phyloP scores from a whole-genome alignment of 371 early-diverging fungal species.

The Choanephora cucurbitarum region DNA sequence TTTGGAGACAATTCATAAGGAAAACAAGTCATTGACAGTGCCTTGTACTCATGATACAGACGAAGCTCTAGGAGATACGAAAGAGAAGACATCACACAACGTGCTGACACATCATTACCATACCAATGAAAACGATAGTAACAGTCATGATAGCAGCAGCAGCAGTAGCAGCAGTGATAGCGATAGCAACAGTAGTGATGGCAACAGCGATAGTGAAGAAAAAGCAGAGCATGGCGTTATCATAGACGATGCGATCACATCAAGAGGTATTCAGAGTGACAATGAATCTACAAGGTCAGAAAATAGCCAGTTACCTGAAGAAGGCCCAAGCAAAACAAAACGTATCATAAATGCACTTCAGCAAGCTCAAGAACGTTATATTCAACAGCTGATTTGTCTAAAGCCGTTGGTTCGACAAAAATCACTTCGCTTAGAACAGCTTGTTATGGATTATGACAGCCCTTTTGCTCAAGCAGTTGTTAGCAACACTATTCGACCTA shows the following conservation, averaged over 20 bases:
- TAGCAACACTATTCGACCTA: slow-evolving; percentile 3
- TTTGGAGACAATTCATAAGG: slow-evolving; percentile 5
- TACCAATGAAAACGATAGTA: slow-evolving; percentile 12
- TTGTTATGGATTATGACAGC: slow-evolving; percentile 31
- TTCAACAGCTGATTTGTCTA: slow-evolving; percentile 4
- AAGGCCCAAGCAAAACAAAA: background rate
- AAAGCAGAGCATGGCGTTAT: background rate
- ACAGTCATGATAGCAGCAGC: slow-evolving; percentile 9
- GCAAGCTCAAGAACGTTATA: slow-evolving; percentile 10
- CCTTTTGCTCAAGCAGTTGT: slow-evolving; percentile 31
- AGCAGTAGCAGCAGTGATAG: slow-evolving; percentile 14
- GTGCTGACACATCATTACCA: slow-evolving; percentile 1
- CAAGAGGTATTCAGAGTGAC: no score
- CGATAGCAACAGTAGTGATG: slow-evolving; percentile 6
- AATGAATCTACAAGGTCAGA: slow-evolving; percentile 17
- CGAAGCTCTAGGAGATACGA: no score
- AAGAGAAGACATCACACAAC: no score
- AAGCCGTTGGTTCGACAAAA: slow-evolving; percentile 1
- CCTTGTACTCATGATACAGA: background rate
- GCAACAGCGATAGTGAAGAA: background rate
- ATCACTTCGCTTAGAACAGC: slow-evolving; percentile 2
- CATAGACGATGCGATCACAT: no score
- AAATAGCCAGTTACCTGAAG: no score
- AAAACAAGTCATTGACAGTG: slow-evolving; percentile 9
- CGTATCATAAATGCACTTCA: slow-evolving; percentile 7